Conservation (phyloP, 768 basidiomycete species). For the Pleurotus tuoliensis region DNA sequence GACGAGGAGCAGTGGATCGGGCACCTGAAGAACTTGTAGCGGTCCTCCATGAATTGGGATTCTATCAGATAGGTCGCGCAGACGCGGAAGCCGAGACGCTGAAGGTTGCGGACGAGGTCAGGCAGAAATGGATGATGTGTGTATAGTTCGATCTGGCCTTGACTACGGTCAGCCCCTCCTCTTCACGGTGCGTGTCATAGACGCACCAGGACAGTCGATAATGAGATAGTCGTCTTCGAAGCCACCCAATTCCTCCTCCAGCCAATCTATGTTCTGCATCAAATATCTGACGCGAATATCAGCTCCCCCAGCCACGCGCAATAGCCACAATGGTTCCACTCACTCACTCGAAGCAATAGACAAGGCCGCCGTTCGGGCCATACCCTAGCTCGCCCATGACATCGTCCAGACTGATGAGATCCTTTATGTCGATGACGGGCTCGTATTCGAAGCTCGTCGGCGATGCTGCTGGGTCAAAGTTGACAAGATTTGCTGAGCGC, state of each 20-base stretch:
- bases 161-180: neutral
- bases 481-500: constrained; percentile 88
- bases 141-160: constrained; percentile 97
- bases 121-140: constrained; percentile 98
- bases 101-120: constrained; percentile 72
- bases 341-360: constrained; percentile 99
- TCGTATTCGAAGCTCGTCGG: constrained; percentile 86
- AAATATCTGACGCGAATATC: constrained; percentile 64
- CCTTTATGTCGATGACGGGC: constrained; percentile 90
- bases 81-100: constrained; percentile 77
- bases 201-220: constrained; percentile 83
- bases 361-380: constrained; percentile 94
- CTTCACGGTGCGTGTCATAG: neutral
- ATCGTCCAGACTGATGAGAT: constrained; percentile 89
- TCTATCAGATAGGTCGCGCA: constrained; percentile 92
- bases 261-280: constrained; percentile 96
- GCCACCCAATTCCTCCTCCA: constrained; percentile 92
- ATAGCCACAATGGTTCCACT: constrained; percentile 27
- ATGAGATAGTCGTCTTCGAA: constrained; percentile 96
- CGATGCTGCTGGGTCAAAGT: constrained; percentile 93
- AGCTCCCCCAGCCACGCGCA: neutral
- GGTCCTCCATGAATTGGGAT: constrained; percentile 99
- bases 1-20: neutral
- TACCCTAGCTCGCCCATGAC: constrained; percentile 94
- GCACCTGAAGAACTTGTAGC: constrained; percentile 94